Percentiles rank a stretch among this genome's conserved stretches.
Evolutionary conservation across 2,329 filamentous ascomycete species (phyloP).

Genomic region (Alternaria brassicae): DNA sequence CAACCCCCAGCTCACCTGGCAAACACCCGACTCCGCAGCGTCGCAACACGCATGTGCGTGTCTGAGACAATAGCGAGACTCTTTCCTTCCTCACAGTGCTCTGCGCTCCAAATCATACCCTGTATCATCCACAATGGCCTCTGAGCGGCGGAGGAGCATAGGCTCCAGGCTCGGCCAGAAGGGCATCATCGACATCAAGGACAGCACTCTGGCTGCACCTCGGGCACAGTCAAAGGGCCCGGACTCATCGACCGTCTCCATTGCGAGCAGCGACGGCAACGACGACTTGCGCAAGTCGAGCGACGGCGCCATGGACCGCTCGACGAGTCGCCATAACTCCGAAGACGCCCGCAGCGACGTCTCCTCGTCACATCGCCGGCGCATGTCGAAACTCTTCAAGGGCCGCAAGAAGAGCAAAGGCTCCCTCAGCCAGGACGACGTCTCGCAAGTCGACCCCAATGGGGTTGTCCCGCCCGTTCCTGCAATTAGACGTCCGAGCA

Average conservation of each 20-base stretch:
- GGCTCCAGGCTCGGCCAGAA: constrained; percentile 23
- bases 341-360: constrained; percentile 52
- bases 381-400: constrained; percentile 62
- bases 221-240: constrained; percentile 33
- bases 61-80: constrained; percentile 2
- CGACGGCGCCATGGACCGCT: constrained; percentile 52
- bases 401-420: constrained; percentile 52
- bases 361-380: constrained; percentile 50
- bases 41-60: constrained; percentile 14
- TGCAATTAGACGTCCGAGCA: constrained; percentile 21
- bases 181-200: constrained; percentile 23
- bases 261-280: constrained; percentile 42
- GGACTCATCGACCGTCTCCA: constrained; percentile 41
- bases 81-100: not conserved
- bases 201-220: constrained; percentile 37
- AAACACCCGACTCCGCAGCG: not conserved
- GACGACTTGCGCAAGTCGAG: constrained; percentile 41
- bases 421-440: constrained; percentile 40
- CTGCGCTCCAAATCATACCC: not conserved
- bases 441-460: constrained; percentile 28
- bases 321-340: constrained; percentile 49
- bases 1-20: constrained; percentile 5
- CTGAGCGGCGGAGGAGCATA: constrained; percentile 34
- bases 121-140: constrained; percentile 25
- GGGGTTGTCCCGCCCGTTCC: constrained; percentile 35